These are phyloP conservation scores for Hypocreales sp. DNA, from an alignment of 2,329 filamentous ascomycete species.

Conservation along the genomic window DNA sequence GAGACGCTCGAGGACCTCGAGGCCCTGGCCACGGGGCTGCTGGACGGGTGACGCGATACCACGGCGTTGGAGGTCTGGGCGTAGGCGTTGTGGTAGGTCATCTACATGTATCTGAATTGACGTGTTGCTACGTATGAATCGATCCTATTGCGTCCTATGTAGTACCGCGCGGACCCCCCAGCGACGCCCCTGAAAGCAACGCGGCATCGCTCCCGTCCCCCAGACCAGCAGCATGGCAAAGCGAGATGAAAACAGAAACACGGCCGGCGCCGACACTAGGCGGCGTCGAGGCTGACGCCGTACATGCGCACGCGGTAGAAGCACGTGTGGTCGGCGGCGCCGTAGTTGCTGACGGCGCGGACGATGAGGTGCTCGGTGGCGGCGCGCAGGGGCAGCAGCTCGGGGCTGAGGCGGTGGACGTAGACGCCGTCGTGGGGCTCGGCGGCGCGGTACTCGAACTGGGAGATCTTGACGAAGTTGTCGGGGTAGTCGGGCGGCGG, in stretches of 20 bases:
- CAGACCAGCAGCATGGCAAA: too few species aligned
- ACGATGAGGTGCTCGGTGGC: slow-evolving; percentile 37
- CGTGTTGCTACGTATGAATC: too few species aligned
- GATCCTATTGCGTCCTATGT: too few species aligned
- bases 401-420: slow-evolving; percentile 34
- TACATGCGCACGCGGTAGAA: slow-evolving; percentile 49
- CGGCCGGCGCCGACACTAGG: too few species aligned
- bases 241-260: too few species aligned
- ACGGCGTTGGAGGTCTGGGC: too few species aligned
- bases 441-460: slow-evolving; percentile 35
- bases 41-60: slow-evolving; percentile 33
- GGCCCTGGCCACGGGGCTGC: slow-evolving; percentile 56
- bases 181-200: too few species aligned
- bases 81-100: too few species aligned
- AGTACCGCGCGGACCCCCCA: too few species aligned
- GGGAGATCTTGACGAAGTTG: slow-evolving; percentile 40
- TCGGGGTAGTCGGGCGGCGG: slow-evolving; percentile 11
- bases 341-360: slow-evolving; percentile 42
- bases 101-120: too few species aligned
- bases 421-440: slow-evolving; percentile 29
- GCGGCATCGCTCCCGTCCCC: too few species aligned
- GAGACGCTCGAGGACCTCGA: slow-evolving; percentile 71
- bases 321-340: slow-evolving; percentile 42
- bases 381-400: slow-evolving; percentile 30
- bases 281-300: slow-evolving; percentile 22